Conservation (phyloP, 495 filamentous ascomycete genomes). For the Daldinia vernicosa region DNA sequence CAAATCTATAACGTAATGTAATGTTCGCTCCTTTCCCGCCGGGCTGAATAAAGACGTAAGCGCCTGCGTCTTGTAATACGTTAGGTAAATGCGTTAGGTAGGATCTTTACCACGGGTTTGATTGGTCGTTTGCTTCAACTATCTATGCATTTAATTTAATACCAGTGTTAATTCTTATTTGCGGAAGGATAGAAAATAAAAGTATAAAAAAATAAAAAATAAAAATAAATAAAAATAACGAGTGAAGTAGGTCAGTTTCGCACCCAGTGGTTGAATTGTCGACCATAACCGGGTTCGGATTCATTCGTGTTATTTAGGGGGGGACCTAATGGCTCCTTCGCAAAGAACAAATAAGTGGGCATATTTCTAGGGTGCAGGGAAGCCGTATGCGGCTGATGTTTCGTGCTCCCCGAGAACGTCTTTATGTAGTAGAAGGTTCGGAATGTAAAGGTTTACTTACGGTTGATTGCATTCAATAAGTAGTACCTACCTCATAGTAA, state of each 20-base stretch:
- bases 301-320: conserved; percentile 1
- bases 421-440: conserved; percentile 16
- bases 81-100: not conserved
- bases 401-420: conserved; percentile 17
- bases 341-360: conserved; percentile 6
- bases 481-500: too few relatives aligned
- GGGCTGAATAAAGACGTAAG: not conserved
- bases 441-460: conserved; percentile 29
- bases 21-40: not conserved
- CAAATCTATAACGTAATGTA: too few relatives aligned
- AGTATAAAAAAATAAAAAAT: too few relatives aligned
- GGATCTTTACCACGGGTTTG: not conserved
- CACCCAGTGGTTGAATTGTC: not conserved
- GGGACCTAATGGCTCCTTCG: not conserved
- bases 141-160: not conserved
- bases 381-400: conserved; percentile 26
- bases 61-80: conserved; percentile 5
- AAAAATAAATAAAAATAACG: not conserved
- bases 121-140: conserved; percentile 16
- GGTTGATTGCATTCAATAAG: not conserved
- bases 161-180: not conserved
- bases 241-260: not conserved
- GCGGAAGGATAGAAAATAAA: not conserved
- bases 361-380: not conserved
- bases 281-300: not conserved